phyloP scores from a whole-genome alignment of 108 stramenopile species.

The Skeletonema menzelii region DNA sequence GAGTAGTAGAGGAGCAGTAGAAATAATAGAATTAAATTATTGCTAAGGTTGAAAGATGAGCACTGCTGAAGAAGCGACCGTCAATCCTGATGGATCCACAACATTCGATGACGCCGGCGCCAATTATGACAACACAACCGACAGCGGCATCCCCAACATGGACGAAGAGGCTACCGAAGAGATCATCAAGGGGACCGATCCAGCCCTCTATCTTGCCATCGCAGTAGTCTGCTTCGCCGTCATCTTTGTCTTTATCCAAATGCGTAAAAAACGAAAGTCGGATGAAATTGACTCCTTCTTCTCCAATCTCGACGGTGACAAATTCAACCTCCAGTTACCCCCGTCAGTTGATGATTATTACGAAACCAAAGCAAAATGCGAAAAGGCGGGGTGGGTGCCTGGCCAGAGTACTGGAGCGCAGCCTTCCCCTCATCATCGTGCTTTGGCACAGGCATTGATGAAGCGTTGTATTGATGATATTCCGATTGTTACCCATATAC shows the following conservation, averaged over 20 bases:
- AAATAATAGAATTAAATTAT: no score
- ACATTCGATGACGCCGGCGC: slow-evolving; percentile 50
- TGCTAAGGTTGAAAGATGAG: slow-evolving; percentile 19
- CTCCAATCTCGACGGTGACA: slow-evolving; percentile 78
- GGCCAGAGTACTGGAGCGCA: slow-evolving; percentile 45
- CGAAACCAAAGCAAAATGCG: slow-evolving; percentile 72
- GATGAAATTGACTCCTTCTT: slow-evolving; percentile 81
- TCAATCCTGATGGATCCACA: slow-evolving; percentile 83
- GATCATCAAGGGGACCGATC: slow-evolving; percentile 62
- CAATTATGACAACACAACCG: slow-evolving; percentile 9
- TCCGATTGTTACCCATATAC: slow-evolving; percentile 89
- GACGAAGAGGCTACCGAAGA: slow-evolving; percentile 32
- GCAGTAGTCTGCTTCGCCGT: slow-evolving; percentile 52
- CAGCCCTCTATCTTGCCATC: slow-evolving; percentile 73
- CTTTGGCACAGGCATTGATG: slow-evolving; percentile 89
- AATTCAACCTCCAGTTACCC: slow-evolving; percentile 91
- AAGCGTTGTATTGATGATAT: slow-evolving; percentile 92
- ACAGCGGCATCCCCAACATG: slow-evolving; percentile 38
- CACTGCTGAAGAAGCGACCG: slow-evolving; percentile 50
- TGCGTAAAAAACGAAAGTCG: slow-evolving; percentile 46
- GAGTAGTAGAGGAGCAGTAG: background rate
- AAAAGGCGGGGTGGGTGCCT: slow-evolving; percentile 77
- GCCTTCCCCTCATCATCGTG: slow-evolving; percentile 55
- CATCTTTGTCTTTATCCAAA: slow-evolving; percentile 53
- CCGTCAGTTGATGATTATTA: slow-evolving; percentile 88